Evolutionary conservation across 768 basidiomycete species (phyloP).

Genomic region (Trametes maxima): DNA sequence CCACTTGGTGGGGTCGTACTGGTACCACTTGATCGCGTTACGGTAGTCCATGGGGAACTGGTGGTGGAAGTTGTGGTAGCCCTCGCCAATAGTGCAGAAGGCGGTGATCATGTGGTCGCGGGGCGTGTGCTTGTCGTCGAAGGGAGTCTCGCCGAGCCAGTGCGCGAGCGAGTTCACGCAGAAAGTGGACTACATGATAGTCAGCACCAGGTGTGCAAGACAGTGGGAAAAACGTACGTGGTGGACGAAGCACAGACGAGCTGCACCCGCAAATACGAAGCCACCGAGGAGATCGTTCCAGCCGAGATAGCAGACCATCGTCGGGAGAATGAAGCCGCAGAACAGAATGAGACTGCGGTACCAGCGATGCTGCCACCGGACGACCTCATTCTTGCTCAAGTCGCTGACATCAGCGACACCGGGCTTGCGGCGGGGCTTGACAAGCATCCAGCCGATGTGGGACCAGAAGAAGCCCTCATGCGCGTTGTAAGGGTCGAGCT

Average conservation of each 20-base stretch:
- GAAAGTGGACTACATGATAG: slow-evolving; percentile 73
- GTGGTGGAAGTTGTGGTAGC: slow-evolving; percentile 99
- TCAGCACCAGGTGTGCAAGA: background rate
- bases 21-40: slow-evolving; percentile 94
- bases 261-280: slow-evolving; percentile 80
- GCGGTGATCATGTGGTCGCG: slow-evolving; percentile 89
- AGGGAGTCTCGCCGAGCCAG: slow-evolving; percentile 91
- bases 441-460: slow-evolving; percentile 91
- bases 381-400: slow-evolving; percentile 74
- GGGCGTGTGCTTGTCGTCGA: slow-evolving; percentile 94
- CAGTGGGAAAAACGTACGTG: slow-evolving; percentile 51
- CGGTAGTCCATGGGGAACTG: slow-evolving; percentile 97
- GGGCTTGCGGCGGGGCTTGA: slow-evolving; percentile 87
- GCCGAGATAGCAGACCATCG: slow-evolving; percentile 69
- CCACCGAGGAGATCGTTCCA: slow-evolving; percentile 92
- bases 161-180: slow-evolving; percentile 97
- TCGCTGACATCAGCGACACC: slow-evolving; percentile 92
- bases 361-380: slow-evolving; percentile 86
- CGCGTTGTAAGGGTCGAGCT: slow-evolving; percentile 94
- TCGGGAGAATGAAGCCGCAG: slow-evolving; percentile 77
- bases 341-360: slow-evolving; percentile 71
- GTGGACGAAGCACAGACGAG: slow-evolving; percentile 83
- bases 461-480: slow-evolving; percentile 87
- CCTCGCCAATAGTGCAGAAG: slow-evolving; percentile 89
- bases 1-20: slow-evolving; percentile 94